Base-by-base conservation (phyloP, 2,329 filamentous ascomycete genomes). In the Alternaria triticimaculans region DNA sequence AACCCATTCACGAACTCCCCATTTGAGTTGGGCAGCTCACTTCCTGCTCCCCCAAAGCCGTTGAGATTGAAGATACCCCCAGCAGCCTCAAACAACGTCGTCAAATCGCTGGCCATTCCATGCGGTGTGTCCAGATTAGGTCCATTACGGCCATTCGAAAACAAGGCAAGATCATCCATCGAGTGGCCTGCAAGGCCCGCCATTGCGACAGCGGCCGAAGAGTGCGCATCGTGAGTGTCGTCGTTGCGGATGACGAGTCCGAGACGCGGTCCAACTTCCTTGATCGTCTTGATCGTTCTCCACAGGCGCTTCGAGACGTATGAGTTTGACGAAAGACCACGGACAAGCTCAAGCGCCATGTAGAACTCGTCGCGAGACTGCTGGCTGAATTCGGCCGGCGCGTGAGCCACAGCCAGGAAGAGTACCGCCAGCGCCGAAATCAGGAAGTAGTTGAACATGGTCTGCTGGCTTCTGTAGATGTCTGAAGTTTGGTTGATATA, bases 381-480 rank as follows among this genome's bases (percentile, higher is more conserved):
- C 10, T 86, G 82, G 70, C 88, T 91, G 76, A 94, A 94, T 25
- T 89, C 86, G 0, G 90, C 86, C 0, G 92, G 91, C 0, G 90
- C 90, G 72, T 94, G 92, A 4, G 90, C 90, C 0, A 90, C 91
- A 2, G 91, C 92, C 1, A 94, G 85, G 74, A 94, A 94, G 12
- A 94, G 83, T 4, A 92, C 91, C 0, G 91, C 90, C 20, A 94
- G 87, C 2, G 90, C 89, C 0, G 90, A 92, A 1, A 90, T 89
- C 20, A 94, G 84, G 72, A 94, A 94, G 71, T 94, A 92, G 77
- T 94, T 91, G 81, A 93, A 94, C 76, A 93, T 91, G 7, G 90
- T 88, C 78, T 94, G 91, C 55, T 91, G 87, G 33, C 85, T 87
- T 37, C 88, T 85, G 77, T 94, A 94, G 3, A 94, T 85, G 63